Conservation (phyloP, 2,329 filamentous ascomycete genomes). For the Aspergillus pseudoterreus region DNA sequence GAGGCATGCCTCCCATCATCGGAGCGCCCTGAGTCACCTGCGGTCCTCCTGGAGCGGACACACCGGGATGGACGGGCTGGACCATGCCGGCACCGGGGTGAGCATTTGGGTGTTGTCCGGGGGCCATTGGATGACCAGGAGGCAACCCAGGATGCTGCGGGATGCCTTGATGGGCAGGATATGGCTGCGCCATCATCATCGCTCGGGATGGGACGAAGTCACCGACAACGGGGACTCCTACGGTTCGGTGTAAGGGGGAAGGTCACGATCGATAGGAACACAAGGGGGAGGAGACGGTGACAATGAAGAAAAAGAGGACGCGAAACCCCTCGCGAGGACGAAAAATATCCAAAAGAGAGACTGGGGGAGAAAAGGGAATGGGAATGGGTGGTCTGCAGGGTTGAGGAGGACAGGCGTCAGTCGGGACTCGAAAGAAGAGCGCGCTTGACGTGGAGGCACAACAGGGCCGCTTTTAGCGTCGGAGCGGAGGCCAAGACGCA, state of each 20-base stretch:
- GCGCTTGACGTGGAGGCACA: slow-evolving; percentile 29
- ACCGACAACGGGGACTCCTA: slow-evolving; percentile 29
- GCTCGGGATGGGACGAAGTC: slow-evolving; percentile 34
- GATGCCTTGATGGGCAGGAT: slow-evolving; percentile 58
- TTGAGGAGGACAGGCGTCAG: slow-evolving; percentile 13
- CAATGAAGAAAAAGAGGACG: slow-evolving; percentile 2
- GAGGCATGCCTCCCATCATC: slow-evolving; percentile 63
- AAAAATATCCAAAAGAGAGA: slow-evolving; percentile 1
- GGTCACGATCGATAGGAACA: neutral
- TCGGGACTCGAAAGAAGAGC: slow-evolving; percentile 20
- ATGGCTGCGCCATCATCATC: slow-evolving; percentile 55
- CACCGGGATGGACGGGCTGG: slow-evolving; percentile 59
- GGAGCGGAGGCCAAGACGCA: slow-evolving; percentile 35
- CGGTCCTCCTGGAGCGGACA: slow-evolving; percentile 56
- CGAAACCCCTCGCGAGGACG: neutral
- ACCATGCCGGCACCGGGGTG: slow-evolving; percentile 49
- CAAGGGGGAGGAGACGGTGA: slow-evolving; percentile 3
- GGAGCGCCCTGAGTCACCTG: slow-evolving; percentile 60
- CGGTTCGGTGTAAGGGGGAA: slow-evolving; percentile 13
- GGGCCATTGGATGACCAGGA: slow-evolving; percentile 59
- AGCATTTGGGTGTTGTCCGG: slow-evolving; percentile 55
- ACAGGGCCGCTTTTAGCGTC: slow-evolving; percentile 32
- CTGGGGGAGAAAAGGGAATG: neutral
- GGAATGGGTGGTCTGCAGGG: slow-evolving; percentile 9
- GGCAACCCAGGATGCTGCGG: slow-evolving; percentile 56